Conservation (phyloP, 1,284 basidiomycete genomes). For the Boletus mariae region DNA sequence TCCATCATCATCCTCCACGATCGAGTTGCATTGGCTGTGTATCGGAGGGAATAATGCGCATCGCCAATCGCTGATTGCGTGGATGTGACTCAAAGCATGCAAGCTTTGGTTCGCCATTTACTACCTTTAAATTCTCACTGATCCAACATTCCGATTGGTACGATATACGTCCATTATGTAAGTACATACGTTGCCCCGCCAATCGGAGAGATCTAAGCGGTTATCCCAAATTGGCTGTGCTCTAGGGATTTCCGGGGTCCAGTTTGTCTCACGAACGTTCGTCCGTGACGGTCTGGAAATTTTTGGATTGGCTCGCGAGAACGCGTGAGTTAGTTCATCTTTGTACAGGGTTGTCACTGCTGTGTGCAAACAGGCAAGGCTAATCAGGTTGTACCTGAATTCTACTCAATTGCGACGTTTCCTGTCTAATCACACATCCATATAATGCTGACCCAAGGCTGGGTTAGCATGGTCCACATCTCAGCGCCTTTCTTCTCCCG, state of each 20-base stretch:
- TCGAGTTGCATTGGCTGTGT: too few relatives aligned
- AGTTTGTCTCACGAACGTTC: constrained; percentile 9
- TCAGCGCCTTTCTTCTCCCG: not conserved
- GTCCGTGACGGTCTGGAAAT: not conserved
- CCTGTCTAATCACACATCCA: constrained; percentile 12
- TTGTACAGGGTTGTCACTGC: constrained; percentile 13
- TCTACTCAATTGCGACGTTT: constrained; percentile 6
- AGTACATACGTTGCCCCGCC: too few relatives aligned
- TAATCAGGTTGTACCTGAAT: constrained; percentile 19
- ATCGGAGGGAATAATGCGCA: not conserved
- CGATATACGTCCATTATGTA: not conserved
- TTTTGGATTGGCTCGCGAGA: constrained; percentile 14
- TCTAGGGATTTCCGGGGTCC: constrained; percentile 14
- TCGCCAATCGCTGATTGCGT: not conserved
- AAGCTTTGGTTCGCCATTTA: not conserved
- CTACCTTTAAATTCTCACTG: not conserved
- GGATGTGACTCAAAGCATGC: too few relatives aligned
- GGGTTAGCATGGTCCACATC: not conserved
- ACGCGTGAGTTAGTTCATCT: constrained; percentile 1
- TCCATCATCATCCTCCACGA: not conserved
- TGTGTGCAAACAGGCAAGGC: constrained; percentile 8
- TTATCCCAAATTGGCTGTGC: not conserved
- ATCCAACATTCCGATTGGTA: not conserved
- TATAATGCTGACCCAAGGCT: constrained; percentile 13
- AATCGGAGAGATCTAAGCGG: not conserved